Evolutionary conservation across 306 rosid species (phyloP).

Genomic region (Sicyos edulis): DNA sequence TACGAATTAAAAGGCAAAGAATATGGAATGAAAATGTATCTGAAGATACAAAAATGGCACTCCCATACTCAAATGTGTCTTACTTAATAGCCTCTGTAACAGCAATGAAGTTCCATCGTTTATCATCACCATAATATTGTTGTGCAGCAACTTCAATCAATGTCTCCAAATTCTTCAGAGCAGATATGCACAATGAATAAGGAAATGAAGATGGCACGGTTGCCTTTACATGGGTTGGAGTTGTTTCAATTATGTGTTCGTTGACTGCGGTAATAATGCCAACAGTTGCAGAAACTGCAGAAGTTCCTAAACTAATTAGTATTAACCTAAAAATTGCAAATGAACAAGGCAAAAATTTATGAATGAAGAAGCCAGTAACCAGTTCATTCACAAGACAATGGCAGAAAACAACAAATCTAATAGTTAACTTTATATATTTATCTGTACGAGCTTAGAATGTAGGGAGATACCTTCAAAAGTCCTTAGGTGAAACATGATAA

Average conservation of each 20-base stretch:
- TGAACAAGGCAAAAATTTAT: too few species aligned
- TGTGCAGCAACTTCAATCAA: constrained; percentile 85
- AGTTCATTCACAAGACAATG: background rate
- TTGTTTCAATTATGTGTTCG: constrained; percentile 68
- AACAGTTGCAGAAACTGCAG: constrained; percentile 70
- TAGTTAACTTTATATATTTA: too few species aligned
- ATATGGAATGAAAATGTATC: constrained; percentile 20
- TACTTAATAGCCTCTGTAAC: constrained; percentile 82
- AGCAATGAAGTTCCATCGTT: constrained; percentile 91
- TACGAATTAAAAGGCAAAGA: constrained; percentile 10
- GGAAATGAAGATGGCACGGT: constrained; percentile 55
- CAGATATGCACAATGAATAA: constrained; percentile 73
- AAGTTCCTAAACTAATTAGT: constrained; percentile 26
- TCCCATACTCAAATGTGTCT: constrained; percentile 28
- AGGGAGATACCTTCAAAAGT: too few species aligned
- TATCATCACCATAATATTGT: constrained; percentile 78
- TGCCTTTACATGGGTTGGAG: constrained; percentile 43
- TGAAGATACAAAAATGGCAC: constrained; percentile 14
- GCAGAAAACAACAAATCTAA: background rate
- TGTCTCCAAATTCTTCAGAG: constrained; percentile 83
- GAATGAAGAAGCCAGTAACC: background rate
- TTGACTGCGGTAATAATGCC: constrained; percentile 87
- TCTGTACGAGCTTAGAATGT: too few species aligned
- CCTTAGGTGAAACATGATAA: background rate
- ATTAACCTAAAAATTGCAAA: background rate